These are phyloP conservation scores for Candida quercuum DNA, from an alignment of 805 yeast genomes.

Conservation along the genomic window DNA sequence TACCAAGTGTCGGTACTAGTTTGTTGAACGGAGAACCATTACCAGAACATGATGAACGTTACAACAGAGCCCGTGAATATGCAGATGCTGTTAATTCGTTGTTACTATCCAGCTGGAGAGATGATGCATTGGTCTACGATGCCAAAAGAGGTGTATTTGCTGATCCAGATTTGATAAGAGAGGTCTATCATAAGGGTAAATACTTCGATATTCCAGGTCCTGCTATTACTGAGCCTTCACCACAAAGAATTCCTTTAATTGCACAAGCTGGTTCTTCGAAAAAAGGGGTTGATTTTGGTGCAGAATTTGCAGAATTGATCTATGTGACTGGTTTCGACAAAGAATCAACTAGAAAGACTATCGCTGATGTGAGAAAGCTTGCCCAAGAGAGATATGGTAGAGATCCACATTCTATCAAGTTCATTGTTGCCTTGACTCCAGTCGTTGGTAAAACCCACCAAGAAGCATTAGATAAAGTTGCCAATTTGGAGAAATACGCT, in stretches of 20 bases:
- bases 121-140: slow-evolving; percentile 24
- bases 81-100: slow-evolving; percentile 31
- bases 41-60: slow-evolving; percentile 36
- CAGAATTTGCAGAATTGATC: slow-evolving; percentile 33
- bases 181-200: slow-evolving; percentile 32
- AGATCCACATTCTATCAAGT: slow-evolving; percentile 29
- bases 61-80: slow-evolving; percentile 33
- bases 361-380: slow-evolving; percentile 25
- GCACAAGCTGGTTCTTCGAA: slow-evolving; percentile 36
- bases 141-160: slow-evolving; percentile 22
- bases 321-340: slow-evolving; percentile 26
- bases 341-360: slow-evolving; percentile 15
- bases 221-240: slow-evolving; percentile 31
- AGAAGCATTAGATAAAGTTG: slow-evolving; percentile 30
- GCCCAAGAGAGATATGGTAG: slow-evolving; percentile 29
- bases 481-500: slow-evolving; percentile 24
- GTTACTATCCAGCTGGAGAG: slow-evolving; percentile 33
- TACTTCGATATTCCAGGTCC: slow-evolving; percentile 34
- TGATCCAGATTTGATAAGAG: slow-evolving; percentile 30
- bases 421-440: slow-evolving; percentile 29
- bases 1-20: slow-evolving; percentile 34
- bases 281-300: slow-evolving; percentile 33
- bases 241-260: slow-evolving; percentile 35
- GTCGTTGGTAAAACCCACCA: slow-evolving; percentile 32
- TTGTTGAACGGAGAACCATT: slow-evolving; percentile 28